Evolutionary conservation across 805 yeast genomes (phyloP).

Genomic region (Zygotorulaspora florentina): DNA sequence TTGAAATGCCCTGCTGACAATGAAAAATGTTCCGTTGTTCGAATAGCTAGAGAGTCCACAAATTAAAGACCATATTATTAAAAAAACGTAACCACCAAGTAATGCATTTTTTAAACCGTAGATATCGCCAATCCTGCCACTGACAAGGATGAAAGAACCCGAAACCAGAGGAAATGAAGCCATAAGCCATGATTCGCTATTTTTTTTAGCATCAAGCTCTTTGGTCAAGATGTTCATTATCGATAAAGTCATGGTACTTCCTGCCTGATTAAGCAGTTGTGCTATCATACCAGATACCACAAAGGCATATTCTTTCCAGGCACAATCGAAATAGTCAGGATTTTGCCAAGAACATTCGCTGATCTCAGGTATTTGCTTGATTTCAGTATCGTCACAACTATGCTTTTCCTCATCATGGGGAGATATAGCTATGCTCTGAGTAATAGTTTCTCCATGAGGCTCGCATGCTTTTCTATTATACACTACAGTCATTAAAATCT

Average conservation of each 20-base stretch:
- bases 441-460: too few relatives aligned
- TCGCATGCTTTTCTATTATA: too few relatives aligned
- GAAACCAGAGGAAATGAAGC: constrained; percentile 68
- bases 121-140: constrained; percentile 70
- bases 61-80: constrained; percentile 53
- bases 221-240: constrained; percentile 35
- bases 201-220: constrained; percentile 32
- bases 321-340: constrained; percentile 18
- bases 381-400: background rate
- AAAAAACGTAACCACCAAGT: constrained; percentile 52
- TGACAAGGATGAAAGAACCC: constrained; percentile 65
- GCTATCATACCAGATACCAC: constrained; percentile 32
- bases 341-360: constrained; percentile 15
- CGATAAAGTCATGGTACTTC: constrained; percentile 38
- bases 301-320: constrained; percentile 27
- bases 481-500: too few relatives aligned
- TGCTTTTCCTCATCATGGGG: background rate
- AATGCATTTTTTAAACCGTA: constrained; percentile 58
- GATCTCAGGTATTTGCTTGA: background rate
- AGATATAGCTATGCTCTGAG: too few relatives aligned
- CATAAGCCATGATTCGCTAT: constrained; percentile 56
- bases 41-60: constrained; percentile 56
- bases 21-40: constrained; percentile 46
- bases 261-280: constrained; percentile 42
- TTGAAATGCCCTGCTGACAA: constrained; percentile 52